Percentiles rank a stretch among this genome's conserved stretches.
phyloP scores from a whole-genome alignment of 1,139 yeast genomes.

The Scheffersomyces segobiensis region DNA sequence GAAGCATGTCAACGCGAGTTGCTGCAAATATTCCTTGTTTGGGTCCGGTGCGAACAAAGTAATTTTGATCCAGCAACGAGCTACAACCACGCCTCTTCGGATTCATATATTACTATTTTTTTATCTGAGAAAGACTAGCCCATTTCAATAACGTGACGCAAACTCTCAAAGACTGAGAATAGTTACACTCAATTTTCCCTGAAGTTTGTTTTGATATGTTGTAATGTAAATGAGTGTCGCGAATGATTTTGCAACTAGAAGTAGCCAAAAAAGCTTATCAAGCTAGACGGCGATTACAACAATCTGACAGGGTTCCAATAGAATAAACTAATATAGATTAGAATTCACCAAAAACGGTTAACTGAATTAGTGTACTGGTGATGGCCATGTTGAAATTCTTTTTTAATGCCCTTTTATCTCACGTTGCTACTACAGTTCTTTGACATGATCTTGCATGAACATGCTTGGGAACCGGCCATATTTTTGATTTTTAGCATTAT shows the following conservation, averaged over 20 bases:
- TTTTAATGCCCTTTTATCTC: neutral
- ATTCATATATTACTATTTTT: neutral
- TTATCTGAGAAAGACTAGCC: neutral
- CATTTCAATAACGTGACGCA: neutral
- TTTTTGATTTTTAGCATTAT: neutral
- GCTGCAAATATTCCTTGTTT: neutral
- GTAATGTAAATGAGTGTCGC: neutral
- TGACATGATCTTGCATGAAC: constrained; percentile 6
- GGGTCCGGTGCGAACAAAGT: neutral
- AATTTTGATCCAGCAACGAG: neutral
- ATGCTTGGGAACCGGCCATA: neutral
- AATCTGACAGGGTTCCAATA: neutral
- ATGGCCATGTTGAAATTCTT: neutral
- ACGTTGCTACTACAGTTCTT: neutral
- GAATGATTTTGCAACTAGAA: neutral
- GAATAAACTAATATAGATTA: neutral
- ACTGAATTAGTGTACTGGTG: neutral
- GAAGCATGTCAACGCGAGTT: neutral
- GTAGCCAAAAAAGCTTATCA: neutral
- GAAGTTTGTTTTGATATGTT: neutral
- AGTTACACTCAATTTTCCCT: neutral
- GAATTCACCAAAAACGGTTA: neutral
- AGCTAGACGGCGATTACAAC: neutral
- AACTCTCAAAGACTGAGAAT: neutral
- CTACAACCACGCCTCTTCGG: neutral